Base-by-base conservation (phyloP, 192 early-diverging fungal species). In the Coemansia sp. region DNA sequence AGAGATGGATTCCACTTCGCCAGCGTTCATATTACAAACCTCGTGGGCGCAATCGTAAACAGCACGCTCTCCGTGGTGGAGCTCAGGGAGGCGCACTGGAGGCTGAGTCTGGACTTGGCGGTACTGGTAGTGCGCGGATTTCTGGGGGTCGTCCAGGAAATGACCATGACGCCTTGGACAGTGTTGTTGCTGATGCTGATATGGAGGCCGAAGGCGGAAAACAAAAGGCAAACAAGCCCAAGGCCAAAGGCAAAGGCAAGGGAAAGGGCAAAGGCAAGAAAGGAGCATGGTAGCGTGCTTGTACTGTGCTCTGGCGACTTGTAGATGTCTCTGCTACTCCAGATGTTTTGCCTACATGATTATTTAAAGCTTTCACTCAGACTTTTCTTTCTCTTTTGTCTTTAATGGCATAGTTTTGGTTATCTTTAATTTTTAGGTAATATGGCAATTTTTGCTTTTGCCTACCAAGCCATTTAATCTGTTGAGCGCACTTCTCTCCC, bases 1-100 rank as follows among this genome's bases (percentile, higher is more conserved):
- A 83, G 61, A 63, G 81, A 20, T 83, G 81, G 81, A 69, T 83
- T 46, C 81, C 81, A 10, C 64, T 83, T 51, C 72, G 65, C 13
- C 81, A 83, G 72, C 72, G 81, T 40, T 78, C 81, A 38, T 79
- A 75, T 70, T 83, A 83, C 59, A 74, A 75, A 56, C 67, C 76
- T 11, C 76, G 76, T 19, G 73, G 73, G 12, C 72, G 76, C 37
- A 46, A 45, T 38, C 19, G 62, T 38, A 42, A 61, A 39, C 74
- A 75, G 68, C 59, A 69, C 19, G 57, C 68, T 42, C 41, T 64
- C 44, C 81, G 72, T 41, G 69, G 72, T 41, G 73, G 72, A 6
- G 76, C 81, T 14, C 81, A 83, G 43, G 81, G 81, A 25, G 76
- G 81, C 8, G 63, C 69, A 22, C 54, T 63, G 1, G 76, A 72